Evolutionary conservation across 2,329 filamentous ascomycete genomes (phyloP).

Genomic region (Neopestalotiopsis clavispora): DNA sequence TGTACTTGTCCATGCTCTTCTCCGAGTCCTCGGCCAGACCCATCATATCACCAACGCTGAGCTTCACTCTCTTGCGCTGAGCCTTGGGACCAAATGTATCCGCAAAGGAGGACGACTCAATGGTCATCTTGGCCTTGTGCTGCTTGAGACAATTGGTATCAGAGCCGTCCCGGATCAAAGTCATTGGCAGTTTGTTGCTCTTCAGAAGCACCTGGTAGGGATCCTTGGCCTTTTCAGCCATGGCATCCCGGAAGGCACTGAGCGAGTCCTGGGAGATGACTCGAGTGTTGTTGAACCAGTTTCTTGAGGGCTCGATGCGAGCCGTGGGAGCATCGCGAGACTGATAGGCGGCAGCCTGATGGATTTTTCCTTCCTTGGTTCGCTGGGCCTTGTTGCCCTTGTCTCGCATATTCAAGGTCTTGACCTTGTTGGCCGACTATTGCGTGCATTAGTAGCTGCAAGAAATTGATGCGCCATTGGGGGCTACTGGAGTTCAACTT

Average conservation of each 20-base stretch:
- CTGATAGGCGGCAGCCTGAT: conserved; percentile 83
- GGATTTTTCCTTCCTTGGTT: conserved; percentile 83
- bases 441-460: conserved; percentile 29
- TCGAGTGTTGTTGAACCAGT: conserved; percentile 97
- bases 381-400: conserved; percentile 77
- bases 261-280: conserved; percentile 89
- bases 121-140: conserved; percentile 91
- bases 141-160: conserved; percentile 85
- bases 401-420: conserved; percentile 88
- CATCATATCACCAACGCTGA: conserved; percentile 79
- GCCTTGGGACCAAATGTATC: conserved; percentile 94
- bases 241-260: conserved; percentile 85
- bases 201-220: conserved; percentile 96
- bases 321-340: conserved; percentile 81
- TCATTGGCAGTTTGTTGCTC: conserved; percentile 97
- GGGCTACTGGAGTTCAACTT: neutral
- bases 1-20: conserved; percentile 81
- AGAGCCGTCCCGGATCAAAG: conserved; percentile 80
- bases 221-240: conserved; percentile 87
- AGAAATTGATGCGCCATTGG: conserved; percentile 34
- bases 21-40: conserved; percentile 82
- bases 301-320: conserved; percentile 91
- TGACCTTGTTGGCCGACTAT: conserved; percentile 77
- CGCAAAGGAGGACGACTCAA: conserved; percentile 84
- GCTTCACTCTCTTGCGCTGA: conserved; percentile 89